A percentile compares a stretch with the other conserved stretches of the same genome.
phyloP scores from a whole-genome alignment of 176 grass and related monocot species.

The Tillandsia fasciculata region DNA sequence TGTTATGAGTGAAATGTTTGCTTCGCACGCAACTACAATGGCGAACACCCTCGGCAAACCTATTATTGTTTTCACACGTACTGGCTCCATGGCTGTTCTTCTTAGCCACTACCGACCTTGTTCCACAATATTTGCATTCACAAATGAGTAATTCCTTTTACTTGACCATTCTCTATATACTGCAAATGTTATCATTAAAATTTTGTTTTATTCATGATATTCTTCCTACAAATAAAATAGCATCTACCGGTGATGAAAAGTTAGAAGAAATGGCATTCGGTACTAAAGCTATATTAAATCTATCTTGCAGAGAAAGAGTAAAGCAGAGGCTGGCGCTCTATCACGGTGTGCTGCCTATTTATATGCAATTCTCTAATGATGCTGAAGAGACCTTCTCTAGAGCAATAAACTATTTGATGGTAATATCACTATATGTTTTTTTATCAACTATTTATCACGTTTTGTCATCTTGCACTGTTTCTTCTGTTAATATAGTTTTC shows the following conservation, averaged over 20 bases:
- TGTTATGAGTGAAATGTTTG: constrained; percentile 83
- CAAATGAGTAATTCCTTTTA: constrained; percentile 57
- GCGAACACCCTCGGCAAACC: constrained; percentile 68
- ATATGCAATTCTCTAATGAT: constrained; percentile 83
- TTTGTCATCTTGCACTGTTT: not conserved
- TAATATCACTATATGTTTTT: constrained; percentile 20
- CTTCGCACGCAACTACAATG: constrained; percentile 88
- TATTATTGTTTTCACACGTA: constrained; percentile 95
- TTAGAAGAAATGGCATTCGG: not conserved
- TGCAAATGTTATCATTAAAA: too few species aligned
- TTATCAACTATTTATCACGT: not conserved
- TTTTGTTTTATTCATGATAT: too few species aligned
- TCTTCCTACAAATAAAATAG: not conserved
- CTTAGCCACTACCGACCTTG: constrained; percentile 86
- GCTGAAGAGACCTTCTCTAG: constrained; percentile 91
- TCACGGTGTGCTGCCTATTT: constrained; percentile 78
- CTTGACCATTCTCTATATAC: not conserved
- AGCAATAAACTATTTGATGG: constrained; percentile 69
- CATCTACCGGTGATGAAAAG: not conserved
- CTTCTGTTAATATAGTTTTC: constrained; percentile 8
- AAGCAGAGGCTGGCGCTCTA: constrained; percentile 82
- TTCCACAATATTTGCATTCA: constrained; percentile 86
- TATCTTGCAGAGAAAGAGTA: constrained; percentile 58
- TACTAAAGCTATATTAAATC: not conserved
- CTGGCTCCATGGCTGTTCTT: constrained; percentile 86